Conservation (phyloP, 2,329 filamentous ascomycete species). For the Talaromyces sp. region DNA sequence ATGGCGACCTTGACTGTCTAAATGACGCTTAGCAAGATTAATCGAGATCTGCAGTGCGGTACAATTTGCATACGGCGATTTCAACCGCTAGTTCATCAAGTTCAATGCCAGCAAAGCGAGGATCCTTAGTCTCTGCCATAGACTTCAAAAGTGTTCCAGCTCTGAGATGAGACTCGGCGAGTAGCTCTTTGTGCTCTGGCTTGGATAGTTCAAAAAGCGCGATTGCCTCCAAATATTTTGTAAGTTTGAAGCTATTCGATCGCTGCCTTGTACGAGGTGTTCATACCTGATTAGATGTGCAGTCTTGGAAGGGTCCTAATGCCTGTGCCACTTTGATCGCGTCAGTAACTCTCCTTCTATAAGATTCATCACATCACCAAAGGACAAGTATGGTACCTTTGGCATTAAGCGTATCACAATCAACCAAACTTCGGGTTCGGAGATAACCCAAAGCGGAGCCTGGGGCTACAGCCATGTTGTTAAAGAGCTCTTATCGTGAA, state of each 20-base stretch:
- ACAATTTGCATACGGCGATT: constrained; percentile 43
- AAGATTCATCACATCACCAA: not conserved
- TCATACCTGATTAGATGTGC: constrained; percentile 53
- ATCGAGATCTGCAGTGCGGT: not conserved
- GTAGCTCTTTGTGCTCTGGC: constrained; percentile 33
- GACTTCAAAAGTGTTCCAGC: constrained; percentile 35
- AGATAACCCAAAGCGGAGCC: constrained; percentile 14
- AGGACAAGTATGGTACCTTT: constrained; percentile 37
- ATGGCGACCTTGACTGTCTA: constrained; percentile 57
- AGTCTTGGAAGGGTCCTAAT: constrained; percentile 51
- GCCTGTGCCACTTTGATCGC: constrained; percentile 40
- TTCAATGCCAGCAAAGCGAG: constrained; percentile 35
- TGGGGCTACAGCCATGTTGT: constrained; percentile 10
- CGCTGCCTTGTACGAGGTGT: not conserved
- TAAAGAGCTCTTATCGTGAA: not conserved
- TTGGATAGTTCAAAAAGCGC: constrained; percentile 48
- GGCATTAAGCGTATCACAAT: constrained; percentile 52
- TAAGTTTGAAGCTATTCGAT: not conserved
- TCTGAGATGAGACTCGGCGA: constrained; percentile 23
- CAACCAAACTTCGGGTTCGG: constrained; percentile 34
- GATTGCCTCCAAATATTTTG: constrained; percentile 43
- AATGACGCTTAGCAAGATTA: not conserved
- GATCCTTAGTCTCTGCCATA: constrained; percentile 29
- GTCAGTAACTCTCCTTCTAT: constrained; percentile 5
- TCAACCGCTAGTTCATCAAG: constrained; percentile 54